These are phyloP conservation scores for Torulaspora delbrueckii DNA, from an alignment of 805 yeast species.

Conservation along the genomic window DNA sequence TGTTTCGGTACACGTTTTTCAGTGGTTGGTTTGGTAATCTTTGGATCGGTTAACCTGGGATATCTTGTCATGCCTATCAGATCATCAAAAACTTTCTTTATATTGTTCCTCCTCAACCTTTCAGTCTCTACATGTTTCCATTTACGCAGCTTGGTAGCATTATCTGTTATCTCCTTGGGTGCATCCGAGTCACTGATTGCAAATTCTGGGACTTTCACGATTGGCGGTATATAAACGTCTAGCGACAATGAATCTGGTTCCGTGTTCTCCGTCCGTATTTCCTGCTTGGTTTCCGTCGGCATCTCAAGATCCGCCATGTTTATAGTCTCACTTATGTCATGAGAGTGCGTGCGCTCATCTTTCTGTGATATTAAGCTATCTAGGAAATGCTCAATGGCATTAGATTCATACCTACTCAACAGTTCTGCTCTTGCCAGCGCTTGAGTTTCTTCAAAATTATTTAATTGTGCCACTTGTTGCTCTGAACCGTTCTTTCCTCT, in stretches of 20 bases:
- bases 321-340: not conserved
- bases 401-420: slow-evolving; percentile 33
- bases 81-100: slow-evolving; percentile 29
- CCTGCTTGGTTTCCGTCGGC: not conserved
- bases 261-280: not conserved
- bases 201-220: slow-evolving; percentile 26
- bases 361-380: slow-evolving; percentile 24
- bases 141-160: slow-evolving; percentile 23
- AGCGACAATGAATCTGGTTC: slow-evolving; percentile 1
- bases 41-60: slow-evolving; percentile 16
- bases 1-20: slow-evolving; percentile 34
- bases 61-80: slow-evolving; percentile 23
- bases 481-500: not conserved
- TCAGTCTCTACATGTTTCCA: slow-evolving; percentile 36
- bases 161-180: slow-evolving; percentile 21
- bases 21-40: slow-evolving; percentile 9
- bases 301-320: slow-evolving; percentile 3
- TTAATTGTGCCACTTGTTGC: not conserved
- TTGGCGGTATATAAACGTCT: slow-evolving; percentile 14
- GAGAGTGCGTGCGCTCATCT: not conserved
- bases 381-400: slow-evolving; percentile 33
- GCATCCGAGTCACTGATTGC: slow-evolving; percentile 20
- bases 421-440: slow-evolving; percentile 13
- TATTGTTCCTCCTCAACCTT: slow-evolving; percentile 29
- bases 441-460: not conserved